A percentile compares a stretch with the other conserved stretches of the same genome.
Conservation (phyloP, 73 alveolate genomes). For the Paraurostyla sp. region DNA sequence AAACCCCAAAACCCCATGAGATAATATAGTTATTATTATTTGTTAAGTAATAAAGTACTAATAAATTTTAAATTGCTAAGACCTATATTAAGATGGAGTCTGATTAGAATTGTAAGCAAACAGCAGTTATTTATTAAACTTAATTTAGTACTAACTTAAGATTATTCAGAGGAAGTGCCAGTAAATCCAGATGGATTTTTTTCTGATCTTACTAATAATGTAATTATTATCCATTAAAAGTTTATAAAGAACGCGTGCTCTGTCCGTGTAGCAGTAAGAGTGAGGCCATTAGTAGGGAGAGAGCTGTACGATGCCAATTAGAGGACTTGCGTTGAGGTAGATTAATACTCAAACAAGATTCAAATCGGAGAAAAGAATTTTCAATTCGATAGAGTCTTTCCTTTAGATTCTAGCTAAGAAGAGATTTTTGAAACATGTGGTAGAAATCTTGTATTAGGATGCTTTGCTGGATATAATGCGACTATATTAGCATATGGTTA, state of each 20-base stretch:
- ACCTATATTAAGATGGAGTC: background rate
- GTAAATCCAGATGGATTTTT: slow-evolving; percentile 59
- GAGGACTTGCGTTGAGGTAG: slow-evolving; percentile 50
- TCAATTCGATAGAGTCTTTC: slow-evolving; percentile 93
- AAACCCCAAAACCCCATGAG: too few relatives aligned
- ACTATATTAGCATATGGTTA: slow-evolving; percentile 88
- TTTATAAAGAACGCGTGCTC: slow-evolving; percentile 65
- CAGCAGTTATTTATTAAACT: background rate
- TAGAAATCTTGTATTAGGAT: slow-evolving; percentile 85
- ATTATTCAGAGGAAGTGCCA: background rate
- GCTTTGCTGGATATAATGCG: slow-evolving; percentile 90
- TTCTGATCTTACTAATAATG: slow-evolving; percentile 33
- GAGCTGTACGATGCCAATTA: slow-evolving; percentile 73
- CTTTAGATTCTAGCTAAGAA: slow-evolving; percentile 83
- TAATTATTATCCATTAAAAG: background rate
- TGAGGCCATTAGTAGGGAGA: slow-evolving; percentile 92
- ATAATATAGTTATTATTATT: too few relatives aligned
- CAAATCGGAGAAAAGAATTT: slow-evolving; percentile 86
- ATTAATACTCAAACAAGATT: slow-evolving; percentile 57
- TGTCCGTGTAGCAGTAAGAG: slow-evolving; percentile 93
- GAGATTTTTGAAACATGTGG: slow-evolving; percentile 89
- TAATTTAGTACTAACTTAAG: background rate
- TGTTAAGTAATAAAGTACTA: too few relatives aligned
- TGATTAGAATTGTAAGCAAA: background rate
- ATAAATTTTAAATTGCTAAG: too few relatives aligned